A percentile compares a stretch with the other conserved stretches of the same genome.
phyloP scores from a whole-genome alignment of 2,329 filamentous ascomycete species.

The Fusarium liriodendri region DNA sequence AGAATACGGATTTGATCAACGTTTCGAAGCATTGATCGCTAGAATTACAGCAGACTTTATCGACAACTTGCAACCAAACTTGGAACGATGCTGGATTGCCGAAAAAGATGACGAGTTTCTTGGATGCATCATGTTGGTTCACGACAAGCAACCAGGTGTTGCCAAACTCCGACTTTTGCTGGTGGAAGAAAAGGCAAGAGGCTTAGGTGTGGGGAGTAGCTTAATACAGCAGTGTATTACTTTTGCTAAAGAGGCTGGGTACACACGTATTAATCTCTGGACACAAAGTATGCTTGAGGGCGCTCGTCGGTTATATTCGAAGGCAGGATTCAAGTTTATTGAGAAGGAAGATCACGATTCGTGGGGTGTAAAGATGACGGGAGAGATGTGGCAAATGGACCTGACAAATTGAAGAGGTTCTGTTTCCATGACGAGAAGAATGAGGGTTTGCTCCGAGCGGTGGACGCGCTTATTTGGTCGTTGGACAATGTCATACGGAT shows the following conservation, averaged over 20 bases:
- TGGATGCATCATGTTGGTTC: conserved; percentile 41
- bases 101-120: conserved; percentile 38
- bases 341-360: background rate
- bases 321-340: conserved; percentile 31
- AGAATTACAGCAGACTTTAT: conserved; percentile 42
- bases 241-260: conserved; percentile 27
- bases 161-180: conserved; percentile 42
- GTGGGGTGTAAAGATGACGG: background rate
- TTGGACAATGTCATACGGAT: background rate
- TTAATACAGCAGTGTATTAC: background rate
- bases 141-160: conserved; percentile 16
- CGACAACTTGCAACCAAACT: conserved; percentile 31
- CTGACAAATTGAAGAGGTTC: background rate
- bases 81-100: conserved; percentile 46
- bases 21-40: conserved; percentile 38
- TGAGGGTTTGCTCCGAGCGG: background rate
- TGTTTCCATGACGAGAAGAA: background rate
- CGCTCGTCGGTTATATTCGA: conserved; percentile 34
- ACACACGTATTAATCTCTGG: conserved; percentile 23
- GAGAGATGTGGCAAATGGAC: background rate
- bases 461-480: background rate
- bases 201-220: background rate
- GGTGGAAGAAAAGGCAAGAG: conserved; percentile 17
- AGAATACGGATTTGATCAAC: conserved; percentile 32
- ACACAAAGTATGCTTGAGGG: conserved; percentile 30